phyloP scores from a whole-genome alignment of 352 stramenopile species.

The Thraustochytrium sp. region DNA sequence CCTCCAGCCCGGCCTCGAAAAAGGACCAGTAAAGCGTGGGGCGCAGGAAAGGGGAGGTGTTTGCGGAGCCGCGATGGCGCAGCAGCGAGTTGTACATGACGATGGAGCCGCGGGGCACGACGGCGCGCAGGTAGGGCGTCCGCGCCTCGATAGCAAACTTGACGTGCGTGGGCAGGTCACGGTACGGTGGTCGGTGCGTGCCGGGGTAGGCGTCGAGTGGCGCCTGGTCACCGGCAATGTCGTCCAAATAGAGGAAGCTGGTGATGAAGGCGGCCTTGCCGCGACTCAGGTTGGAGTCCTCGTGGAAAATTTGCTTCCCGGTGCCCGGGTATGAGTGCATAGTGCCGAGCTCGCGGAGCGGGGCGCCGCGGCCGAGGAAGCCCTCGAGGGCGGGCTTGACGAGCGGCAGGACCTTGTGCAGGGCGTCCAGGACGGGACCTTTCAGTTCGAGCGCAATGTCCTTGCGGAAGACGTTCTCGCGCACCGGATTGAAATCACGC shows the following conservation, averaged over 20 bases:
- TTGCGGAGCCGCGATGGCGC: neutral
- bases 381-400: neutral
- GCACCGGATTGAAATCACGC: neutral
- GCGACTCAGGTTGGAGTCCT: neutral
- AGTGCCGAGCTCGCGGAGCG: neutral
- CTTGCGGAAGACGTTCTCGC: neutral
- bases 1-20: neutral
- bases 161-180: neutral
- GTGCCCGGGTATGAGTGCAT: neutral
- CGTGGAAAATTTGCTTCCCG: neutral
- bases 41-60: neutral
- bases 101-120: neutral
- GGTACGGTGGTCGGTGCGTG: neutral
- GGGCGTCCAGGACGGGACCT: neutral
- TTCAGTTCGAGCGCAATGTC: neutral
- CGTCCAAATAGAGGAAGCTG: constrained; percentile 7
- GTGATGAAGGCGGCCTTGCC: neutral
- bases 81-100: neutral
- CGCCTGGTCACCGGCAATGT: neutral
- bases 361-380: neutral
- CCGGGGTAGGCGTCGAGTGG: neutral
- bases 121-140: neutral
- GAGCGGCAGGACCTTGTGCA: neutral
- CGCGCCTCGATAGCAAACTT: neutral
- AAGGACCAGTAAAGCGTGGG: constrained; percentile 26